Percentiles rank a stretch among this genome's conserved stretches.
Conservation (phyloP, 208 protist species). For the Lotmaria passim region DNA sequence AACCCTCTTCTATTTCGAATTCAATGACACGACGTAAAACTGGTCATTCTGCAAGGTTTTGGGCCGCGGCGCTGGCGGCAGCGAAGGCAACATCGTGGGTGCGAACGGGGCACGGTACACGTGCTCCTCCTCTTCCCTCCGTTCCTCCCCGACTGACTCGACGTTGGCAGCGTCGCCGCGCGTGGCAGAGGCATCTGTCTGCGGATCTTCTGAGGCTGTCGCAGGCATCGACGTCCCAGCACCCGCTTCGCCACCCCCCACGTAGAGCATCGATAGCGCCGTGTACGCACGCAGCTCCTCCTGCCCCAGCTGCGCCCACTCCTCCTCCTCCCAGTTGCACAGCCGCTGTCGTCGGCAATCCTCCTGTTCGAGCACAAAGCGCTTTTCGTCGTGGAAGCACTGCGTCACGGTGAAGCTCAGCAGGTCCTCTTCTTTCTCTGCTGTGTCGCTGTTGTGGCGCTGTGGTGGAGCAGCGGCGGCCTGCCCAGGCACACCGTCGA, state of each 20-base stretch:
- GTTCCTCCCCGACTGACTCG: not conserved
- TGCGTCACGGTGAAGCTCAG: slow-evolving; percentile 79
- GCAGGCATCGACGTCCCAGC: not conserved
- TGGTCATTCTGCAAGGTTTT: slow-evolving; percentile 7
- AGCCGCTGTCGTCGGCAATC: slow-evolving; percentile 60
- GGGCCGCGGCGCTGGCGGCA: slow-evolving; percentile 26
- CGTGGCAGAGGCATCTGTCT: too few relatives aligned
- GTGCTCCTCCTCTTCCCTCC: slow-evolving; percentile 9
- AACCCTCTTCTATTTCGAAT: too few relatives aligned
- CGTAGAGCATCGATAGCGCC: not conserved
- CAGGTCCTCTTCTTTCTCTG: slow-evolving; percentile 41
- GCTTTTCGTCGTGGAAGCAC: slow-evolving; percentile 73
- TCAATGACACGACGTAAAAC: slow-evolving; percentile 9
- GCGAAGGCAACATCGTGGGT: slow-evolving; percentile 12
- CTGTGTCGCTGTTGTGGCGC: slow-evolving; percentile 1
- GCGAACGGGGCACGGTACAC: slow-evolving; percentile 13
- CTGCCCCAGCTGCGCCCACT: slow-evolving; percentile 46
- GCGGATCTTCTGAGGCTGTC: not conserved
- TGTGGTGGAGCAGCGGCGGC: slow-evolving; percentile 9
- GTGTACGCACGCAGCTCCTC: slow-evolving; percentile 41
- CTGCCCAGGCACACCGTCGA: not conserved
- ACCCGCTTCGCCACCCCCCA: not conserved
- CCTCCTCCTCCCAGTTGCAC: slow-evolving; percentile 80
- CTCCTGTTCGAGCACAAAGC: slow-evolving; percentile 63
- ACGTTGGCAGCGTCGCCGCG: not conserved